Conservation (phyloP, 208 protist species). For the Acanthamoeba quina region DNA sequence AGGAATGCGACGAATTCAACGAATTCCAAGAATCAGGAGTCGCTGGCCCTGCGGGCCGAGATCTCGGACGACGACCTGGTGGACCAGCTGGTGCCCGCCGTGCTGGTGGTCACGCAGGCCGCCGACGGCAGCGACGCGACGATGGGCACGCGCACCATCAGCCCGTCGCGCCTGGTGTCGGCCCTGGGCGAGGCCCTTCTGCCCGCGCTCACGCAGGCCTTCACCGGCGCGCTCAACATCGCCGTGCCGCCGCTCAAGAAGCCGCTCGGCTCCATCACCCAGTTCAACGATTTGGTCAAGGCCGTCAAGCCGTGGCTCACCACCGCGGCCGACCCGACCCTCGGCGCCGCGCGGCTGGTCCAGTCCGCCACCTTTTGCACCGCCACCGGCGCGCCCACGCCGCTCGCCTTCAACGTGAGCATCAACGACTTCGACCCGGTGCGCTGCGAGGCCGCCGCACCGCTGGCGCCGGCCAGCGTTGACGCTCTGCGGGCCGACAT, state of each 20-base stretch:
- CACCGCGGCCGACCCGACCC: neutral
- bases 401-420: neutral
- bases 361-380: neutral
- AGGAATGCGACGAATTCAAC: no score
- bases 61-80: neutral
- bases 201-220: constrained; percentile 1
- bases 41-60: neutral
- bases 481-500: neutral
- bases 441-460: neutral
- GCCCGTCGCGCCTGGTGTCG: neutral
- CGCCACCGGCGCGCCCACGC: neutral
- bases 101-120: neutral
- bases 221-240: constrained; percentile 2
- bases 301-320: neutral
- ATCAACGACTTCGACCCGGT: neutral
- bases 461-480: neutral
- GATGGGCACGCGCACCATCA: neutral
- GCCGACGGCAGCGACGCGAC: neutral
- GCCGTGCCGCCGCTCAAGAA: neutral
- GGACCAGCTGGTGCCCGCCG: neutral
- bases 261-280: neutral
- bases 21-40: neutral
- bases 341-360: neutral
- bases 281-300: neutral
- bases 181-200: neutral